Base-by-base conservation (phyloP, 345 rosid genomes). In the Gossypium sturtianum region DNA sequence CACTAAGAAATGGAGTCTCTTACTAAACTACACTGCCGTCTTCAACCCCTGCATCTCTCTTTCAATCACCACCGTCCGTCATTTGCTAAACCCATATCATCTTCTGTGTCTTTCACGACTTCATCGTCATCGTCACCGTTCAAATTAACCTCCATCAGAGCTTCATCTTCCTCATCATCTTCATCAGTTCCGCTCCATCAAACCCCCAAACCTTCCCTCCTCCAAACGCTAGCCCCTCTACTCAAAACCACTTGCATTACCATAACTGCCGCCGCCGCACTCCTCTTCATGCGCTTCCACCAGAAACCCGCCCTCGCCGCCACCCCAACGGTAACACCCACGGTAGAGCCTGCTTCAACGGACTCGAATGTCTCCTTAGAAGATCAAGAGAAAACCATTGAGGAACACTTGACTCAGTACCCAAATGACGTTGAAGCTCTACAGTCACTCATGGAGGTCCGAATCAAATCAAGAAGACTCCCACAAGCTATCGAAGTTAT, bases 361-460 rank as follows among this genome's bases (percentile, higher is more conserved):
- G 82, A 70, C 5, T 63, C 17, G 8, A 25, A 79, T 59, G 27
- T 48, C 15, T 72, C 89, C 17, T 48, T 75, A 0, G 87, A 79
- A 53, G 94, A 90, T 13, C 84, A 83, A 45, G 96, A 87, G 83
- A 84, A 80, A 79, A 66, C 76, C 8, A 65, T 89, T 0, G 92
- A 94, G 61, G 85, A 88, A 70, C 82, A 81, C 29, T 57, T 89
- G 41, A 60, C 71, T 38, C 83, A 63, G 62, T 13, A 82, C 72
- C 91, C 94, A 7, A 49, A 79, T 7, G 94, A 89, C 65, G 73
- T 80, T 15, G 87, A 87, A 15, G 83, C 86, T 43, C 83, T 92
- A 8, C 74, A 87, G 69, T 74, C 91, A 2, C 84, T 89, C 41
- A 87, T 92, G 90, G 98, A 90, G 84, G 82, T 82, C 19, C 87